A percentile compares a stretch with the other conserved stretches of the same genome.
These are phyloP conservation scores for Dentipellis fragilis DNA, from an alignment of 768 basidiomycete species.

Conservation along the genomic window DNA sequence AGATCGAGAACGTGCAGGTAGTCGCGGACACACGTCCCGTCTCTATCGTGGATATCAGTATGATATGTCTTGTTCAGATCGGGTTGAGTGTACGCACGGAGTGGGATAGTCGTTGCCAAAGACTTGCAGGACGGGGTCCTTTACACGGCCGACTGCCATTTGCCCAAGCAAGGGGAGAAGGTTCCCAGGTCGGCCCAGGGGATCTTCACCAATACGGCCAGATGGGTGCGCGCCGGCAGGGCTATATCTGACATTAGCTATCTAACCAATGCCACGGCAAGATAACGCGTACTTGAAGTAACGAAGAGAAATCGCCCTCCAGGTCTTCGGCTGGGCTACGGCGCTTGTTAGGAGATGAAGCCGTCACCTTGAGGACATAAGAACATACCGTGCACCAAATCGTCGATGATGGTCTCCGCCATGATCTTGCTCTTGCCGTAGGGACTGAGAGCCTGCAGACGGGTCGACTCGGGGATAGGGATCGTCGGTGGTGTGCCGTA, in stretches of 20 bases:
- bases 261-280: neutral
- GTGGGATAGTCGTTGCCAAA: constrained; percentile 99
- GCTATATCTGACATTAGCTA: constrained; percentile 28
- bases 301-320: constrained; percentile 79
- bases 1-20: constrained; percentile 91
- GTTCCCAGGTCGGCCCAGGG: constrained; percentile 91
- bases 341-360: neutral
- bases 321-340: constrained; percentile 57
- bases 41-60: constrained; percentile 32
- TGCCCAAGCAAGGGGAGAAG: constrained; percentile 88
- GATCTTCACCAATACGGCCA: constrained; percentile 92
- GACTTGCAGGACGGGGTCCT: constrained; percentile 51
- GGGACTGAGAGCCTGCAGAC: constrained; percentile 79
- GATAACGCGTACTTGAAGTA: constrained; percentile 83
- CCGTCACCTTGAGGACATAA: neutral
- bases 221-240: constrained; percentile 98
- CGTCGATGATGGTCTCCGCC: constrained; percentile 83
- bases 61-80: neutral
- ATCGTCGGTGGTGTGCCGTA: constrained; percentile 90
- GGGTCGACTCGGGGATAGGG: constrained; percentile 89
- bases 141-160: constrained; percentile 85
- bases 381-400: constrained; percentile 71
- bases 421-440: constrained; percentile 97
- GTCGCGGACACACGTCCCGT: constrained; percentile 97
- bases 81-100: constrained; percentile 32